A percentile compares a stretch with the other conserved stretches of the same genome.
Evolutionary conservation across 169 alveolate species (phyloP).

Genomic region (Cryptosporidium sp.): DNA sequence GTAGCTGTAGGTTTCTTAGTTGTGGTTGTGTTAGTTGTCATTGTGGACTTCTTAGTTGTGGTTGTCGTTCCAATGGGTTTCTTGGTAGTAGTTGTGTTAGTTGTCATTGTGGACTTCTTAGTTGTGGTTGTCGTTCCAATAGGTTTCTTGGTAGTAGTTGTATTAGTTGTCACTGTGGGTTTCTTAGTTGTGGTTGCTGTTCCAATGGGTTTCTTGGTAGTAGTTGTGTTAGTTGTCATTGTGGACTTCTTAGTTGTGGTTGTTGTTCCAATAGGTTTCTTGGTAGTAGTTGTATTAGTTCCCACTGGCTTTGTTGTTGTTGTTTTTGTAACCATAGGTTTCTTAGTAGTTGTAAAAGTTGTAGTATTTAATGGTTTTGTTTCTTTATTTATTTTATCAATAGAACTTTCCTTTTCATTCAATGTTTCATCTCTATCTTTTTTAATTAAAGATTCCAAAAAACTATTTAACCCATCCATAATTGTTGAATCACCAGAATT

Average conservation of each 20-base stretch:
- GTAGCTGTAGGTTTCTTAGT: background rate
- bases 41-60: background rate
- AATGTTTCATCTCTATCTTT: too few relatives aligned
- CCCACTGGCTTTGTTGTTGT: too few relatives aligned
- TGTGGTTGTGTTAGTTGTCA: too few relatives aligned
- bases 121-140: too few relatives aligned
- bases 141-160: background rate
- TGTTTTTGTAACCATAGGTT: too few relatives aligned
- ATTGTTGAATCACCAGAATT: background rate
- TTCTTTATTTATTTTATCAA: too few relatives aligned
- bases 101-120: too few relatives aligned
- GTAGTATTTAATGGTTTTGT: too few relatives aligned
- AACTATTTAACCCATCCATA: background rate
- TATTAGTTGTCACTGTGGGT: background rate
- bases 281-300: background rate
- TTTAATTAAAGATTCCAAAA: background rate
- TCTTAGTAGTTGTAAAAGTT: too few relatives aligned
- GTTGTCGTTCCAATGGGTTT: background rate
- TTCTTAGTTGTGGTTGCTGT: background rate
- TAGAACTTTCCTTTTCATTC: too few relatives aligned
- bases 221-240: background rate
- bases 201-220: slow-evolving; percentile 4
- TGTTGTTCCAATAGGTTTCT: background rate
- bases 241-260: too few relatives aligned
- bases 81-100: too few relatives aligned